phyloP scores from a whole-genome alignment of 2,329 filamentous ascomycete genomes.

The Penicillium brasilianum region DNA sequence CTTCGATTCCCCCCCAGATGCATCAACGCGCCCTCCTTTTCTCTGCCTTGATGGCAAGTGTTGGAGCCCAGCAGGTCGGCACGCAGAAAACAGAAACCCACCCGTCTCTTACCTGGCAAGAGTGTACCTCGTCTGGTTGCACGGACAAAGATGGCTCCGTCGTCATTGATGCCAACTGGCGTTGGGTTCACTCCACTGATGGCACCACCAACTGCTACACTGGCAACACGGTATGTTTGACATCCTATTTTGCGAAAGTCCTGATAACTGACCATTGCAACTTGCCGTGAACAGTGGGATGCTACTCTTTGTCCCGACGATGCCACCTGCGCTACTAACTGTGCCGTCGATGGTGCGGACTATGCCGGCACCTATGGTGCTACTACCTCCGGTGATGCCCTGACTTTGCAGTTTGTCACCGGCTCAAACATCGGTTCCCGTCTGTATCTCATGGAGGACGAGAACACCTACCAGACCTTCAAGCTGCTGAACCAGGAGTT shows the following conservation, averaged over 20 bases:
- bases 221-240: constrained; percentile 49
- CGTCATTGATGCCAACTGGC: constrained; percentile 64
- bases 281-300: constrained; percentile 45
- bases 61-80: constrained; percentile 40
- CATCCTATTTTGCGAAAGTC: background rate
- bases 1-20: constrained; percentile 27
- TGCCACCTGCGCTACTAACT: constrained; percentile 59
- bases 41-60: constrained; percentile 33
- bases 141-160: constrained; percentile 58
- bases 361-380: constrained; percentile 60
- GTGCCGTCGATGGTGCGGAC: constrained; percentile 62
- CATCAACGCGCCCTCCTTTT: constrained; percentile 39
- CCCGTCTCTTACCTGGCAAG: constrained; percentile 59
- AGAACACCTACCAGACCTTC: constrained; percentile 68
- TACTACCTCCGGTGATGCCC: constrained; percentile 53
- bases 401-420: constrained; percentile 58
- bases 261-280: background rate
- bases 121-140: constrained; percentile 59
- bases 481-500: constrained; percentile 70
- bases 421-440: constrained; percentile 56
- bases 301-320: constrained; percentile 55
- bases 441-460: constrained; percentile 67
- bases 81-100: constrained; percentile 46
- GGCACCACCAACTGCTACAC: constrained; percentile 63
- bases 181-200: constrained; percentile 58